Base-by-base conservation (phyloP, 345 rosid genomes). In the Aquilaria sinensis region DNA sequence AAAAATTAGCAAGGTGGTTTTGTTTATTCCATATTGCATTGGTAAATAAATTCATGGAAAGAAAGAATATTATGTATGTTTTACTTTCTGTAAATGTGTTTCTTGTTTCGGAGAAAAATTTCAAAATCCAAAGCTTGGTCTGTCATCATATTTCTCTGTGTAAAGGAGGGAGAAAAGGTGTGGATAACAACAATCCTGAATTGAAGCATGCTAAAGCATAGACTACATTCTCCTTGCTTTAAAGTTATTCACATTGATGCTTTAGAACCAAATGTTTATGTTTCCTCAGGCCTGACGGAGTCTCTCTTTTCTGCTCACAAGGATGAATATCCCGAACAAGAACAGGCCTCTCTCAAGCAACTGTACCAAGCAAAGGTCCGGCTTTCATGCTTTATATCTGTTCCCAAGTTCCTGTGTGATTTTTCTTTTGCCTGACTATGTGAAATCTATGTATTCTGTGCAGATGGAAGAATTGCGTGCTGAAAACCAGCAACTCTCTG, bases 251-350 rank as follows among this genome's bases (percentile, higher is more conserved):
- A 33, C 23, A 9, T 52, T 60, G 51, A 60, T 53, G 12, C 59
- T 60, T 47, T 32, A 54, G 31, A 46, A 3, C 31, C 15, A 41
- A 57, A 51, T 61, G 56, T 31, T 32, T 61, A 10, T 64, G 47
- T 68, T 72, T 67, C 56, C 72, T 65, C 91, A 91, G 96, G 90
- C 62, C 88, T 91, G 67, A 81, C 99, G 12, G 97, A 91, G 67
- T 91, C 96, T 64, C 80, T 95, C 56, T 95, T 91, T 81, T 87
- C 96, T 64, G 69, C 87, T 66, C 96, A 95, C 82, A 88, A 87
- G 78, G 99, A 91, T 71, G 97, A 95, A 61, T 91, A 95, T 85
- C 85, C 91, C 67, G 99, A 95, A 72, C 87, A 87, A 62, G 97
- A 91, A 78, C 91, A 66, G 76, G 96, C 97, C 68, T 91, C 96